Evolutionary conservation across 129 eudicot genomes (phyloP), one percentile per base, ranked within the genome.

Genomic region (Lactuca saligna): DNA sequence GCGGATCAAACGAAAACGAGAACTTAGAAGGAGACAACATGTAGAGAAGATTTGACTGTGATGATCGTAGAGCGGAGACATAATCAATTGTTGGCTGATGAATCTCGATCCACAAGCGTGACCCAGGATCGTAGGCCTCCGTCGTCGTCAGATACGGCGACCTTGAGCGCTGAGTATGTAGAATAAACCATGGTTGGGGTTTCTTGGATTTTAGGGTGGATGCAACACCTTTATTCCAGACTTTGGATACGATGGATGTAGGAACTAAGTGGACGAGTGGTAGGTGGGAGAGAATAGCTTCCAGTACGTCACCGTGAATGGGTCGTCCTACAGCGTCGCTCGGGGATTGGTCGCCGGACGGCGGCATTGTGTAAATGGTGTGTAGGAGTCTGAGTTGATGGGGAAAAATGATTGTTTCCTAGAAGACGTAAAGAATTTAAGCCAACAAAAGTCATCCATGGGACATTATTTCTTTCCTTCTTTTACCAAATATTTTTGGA

Each of bases 101-200:
- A 34, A 82, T 57, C 4, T 61, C 63, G 64, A 84, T 74, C 95
- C 95, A 88, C 3, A 58, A 12, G 17, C 61, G 39, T 7, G 95
- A 76, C 46, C 77, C 73, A 3, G 90, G 90, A 29, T 87, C 95
- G 70, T 79, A 87, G 1, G 88, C 95, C 53, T 46, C 69, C 0
- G 86, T 29, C 9, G 84, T 62, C 16, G 75, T 71, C 31, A 57
- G 7, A 71, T 66, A 61, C 7, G 83, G 82, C 20, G 77, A 49
- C 9, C 85, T 73, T 32, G 74, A 63, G 66, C 61, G 5, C 25
- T 87, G 95, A 3, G 78, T 68, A 48, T 88, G 82, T 61, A 82
- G 15, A 55, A 88, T 32, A 20, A 88, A 78, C 95, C 88, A 88
- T 2, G 90, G 88, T 54, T 78, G 72, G 12, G 77, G 81, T 51